Evolutionary conservation across 495 filamentous ascomycete genomes (phyloP).

Genomic region (Neurospora tetrasperma): DNA sequence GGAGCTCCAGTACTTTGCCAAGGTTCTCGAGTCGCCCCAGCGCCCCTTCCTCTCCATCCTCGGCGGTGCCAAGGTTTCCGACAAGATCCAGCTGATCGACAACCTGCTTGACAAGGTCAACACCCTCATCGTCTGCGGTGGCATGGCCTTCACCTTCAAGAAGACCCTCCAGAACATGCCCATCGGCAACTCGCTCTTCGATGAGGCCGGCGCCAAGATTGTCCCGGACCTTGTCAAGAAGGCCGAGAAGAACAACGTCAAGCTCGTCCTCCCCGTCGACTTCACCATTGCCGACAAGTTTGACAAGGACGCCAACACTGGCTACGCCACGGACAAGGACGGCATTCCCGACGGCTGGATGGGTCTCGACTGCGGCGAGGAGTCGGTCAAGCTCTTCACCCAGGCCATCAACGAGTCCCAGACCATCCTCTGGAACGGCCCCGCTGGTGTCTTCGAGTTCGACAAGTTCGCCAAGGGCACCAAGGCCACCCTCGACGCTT

Average conservation of each 20-base stretch:
- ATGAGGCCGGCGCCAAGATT: slow-evolving; percentile 90
- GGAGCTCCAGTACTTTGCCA: slow-evolving; percentile 98
- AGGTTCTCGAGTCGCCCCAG: slow-evolving; percentile 87
- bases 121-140: slow-evolving; percentile 91
- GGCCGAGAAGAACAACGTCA: slow-evolving; percentile 90
- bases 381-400: slow-evolving; percentile 78
- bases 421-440: slow-evolving; percentile 99
- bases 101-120: slow-evolving; percentile 96
- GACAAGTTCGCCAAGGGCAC: slow-evolving; percentile 87
- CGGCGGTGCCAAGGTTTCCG: slow-evolving; percentile 93
- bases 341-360: slow-evolving; percentile 96
- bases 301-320: slow-evolving; percentile 67
- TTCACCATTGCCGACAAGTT: slow-evolving; percentile 97
- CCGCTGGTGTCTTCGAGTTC: slow-evolving; percentile 93
- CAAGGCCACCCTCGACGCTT: slow-evolving; percentile 79
- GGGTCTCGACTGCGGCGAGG: slow-evolving; percentile 87
- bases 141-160: slow-evolving; percentile 99
- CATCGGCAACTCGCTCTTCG: slow-evolving; percentile 89
- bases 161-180: slow-evolving; percentile 84
- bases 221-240: slow-evolving; percentile 83
- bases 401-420: slow-evolving; percentile 74
- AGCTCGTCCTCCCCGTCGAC: slow-evolving; percentile 88
- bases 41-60: slow-evolving; percentile 98
- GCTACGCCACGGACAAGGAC: slow-evolving; percentile 72
- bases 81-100: slow-evolving; percentile 99